Evolutionary conservation across 345 rosid species (phyloP).

Genomic region (Heritiera littoralis): DNA sequence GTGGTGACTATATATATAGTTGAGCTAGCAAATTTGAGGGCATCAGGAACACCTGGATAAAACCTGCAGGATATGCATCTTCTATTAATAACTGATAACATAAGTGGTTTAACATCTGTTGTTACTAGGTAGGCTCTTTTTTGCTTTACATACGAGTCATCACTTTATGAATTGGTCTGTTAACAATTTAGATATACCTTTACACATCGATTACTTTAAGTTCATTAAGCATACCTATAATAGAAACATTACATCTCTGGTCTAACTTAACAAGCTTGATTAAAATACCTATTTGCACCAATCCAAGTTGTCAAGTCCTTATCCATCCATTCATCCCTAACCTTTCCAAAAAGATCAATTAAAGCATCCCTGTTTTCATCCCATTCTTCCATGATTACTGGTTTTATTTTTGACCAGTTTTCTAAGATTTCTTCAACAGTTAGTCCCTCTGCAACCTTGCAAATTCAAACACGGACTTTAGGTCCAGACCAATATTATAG

Average conservation of each 20-base stretch:
- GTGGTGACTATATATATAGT: conserved; percentile 79
- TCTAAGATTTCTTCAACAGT: conserved; percentile 67
- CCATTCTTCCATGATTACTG: conserved; percentile 83
- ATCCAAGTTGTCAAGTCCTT: conserved; percentile 78
- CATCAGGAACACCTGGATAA: conserved; percentile 90
- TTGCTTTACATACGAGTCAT: not conserved
- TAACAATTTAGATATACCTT: not conserved
- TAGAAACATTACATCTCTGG: not conserved
- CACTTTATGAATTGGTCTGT: not conserved
- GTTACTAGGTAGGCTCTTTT: not conserved
- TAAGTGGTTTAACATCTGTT: not conserved
- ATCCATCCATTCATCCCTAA: conserved; percentile 92
- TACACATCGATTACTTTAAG: not conserved
- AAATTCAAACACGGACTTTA: conserved; percentile 30
- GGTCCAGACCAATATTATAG: conserved; percentile 1
- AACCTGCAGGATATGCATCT: conserved; percentile 51
- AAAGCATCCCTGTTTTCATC: conserved; percentile 65
- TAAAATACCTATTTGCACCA: conserved; percentile 82
- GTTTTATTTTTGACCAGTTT: conserved; percentile 75
- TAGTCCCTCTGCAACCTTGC: conserved; percentile 79
- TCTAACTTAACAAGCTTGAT: conserved; percentile 1
- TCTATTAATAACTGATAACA: conserved; percentile 1
- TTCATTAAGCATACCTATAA: not conserved
- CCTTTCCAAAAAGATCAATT: conserved; percentile 75
- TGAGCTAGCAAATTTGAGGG: conserved; percentile 81